Evolutionary conservation across 23 red algal species (phyloP).

Genomic region (Rhodosorus marinus): DNA sequence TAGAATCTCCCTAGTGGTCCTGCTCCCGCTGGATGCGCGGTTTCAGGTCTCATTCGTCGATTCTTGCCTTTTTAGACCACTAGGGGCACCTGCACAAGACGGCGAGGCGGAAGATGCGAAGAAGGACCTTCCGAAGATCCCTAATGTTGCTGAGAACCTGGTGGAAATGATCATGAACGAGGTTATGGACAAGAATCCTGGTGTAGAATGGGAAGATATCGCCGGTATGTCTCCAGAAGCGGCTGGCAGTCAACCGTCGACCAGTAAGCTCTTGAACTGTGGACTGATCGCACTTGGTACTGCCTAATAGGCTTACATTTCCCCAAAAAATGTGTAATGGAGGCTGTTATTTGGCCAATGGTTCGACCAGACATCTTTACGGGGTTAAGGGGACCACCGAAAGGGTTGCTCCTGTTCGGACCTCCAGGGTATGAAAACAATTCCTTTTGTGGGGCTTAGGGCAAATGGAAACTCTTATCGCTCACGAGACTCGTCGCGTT

Average conservation of each 20-base stretch:
- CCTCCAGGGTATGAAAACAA: too few relatives aligned
- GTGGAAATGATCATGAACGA: slow-evolving; percentile 81
- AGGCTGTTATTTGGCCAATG: slow-evolving; percentile 94
- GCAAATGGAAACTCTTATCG: background rate
- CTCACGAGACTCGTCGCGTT: background rate
- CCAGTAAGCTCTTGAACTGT: background rate
- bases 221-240: slow-evolving; percentile 42
- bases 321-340: slow-evolving; percentile 82
- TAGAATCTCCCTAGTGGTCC: too few relatives aligned
- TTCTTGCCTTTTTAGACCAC: too few relatives aligned
- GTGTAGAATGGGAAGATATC: slow-evolving; percentile 87
- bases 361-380: slow-evolving; percentile 58
- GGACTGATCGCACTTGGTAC: background rate
- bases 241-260: background rate
- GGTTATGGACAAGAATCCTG: slow-evolving; percentile 27
- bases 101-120: background rate
- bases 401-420: slow-evolving; percentile 84
- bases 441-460: background rate
- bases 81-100: too few relatives aligned
- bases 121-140: slow-evolving; percentile 28
- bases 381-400: slow-evolving; percentile 58
- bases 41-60: too few relatives aligned
- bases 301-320: too few relatives aligned
- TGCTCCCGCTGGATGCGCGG: too few relatives aligned
- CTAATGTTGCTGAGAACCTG: slow-evolving; percentile 50